Percentiles rank a stretch among this genome's conserved stretches.
phyloP scores from a whole-genome alignment of 1,284 basidiomycete species.

The Ceraceosorus guamensis region DNA sequence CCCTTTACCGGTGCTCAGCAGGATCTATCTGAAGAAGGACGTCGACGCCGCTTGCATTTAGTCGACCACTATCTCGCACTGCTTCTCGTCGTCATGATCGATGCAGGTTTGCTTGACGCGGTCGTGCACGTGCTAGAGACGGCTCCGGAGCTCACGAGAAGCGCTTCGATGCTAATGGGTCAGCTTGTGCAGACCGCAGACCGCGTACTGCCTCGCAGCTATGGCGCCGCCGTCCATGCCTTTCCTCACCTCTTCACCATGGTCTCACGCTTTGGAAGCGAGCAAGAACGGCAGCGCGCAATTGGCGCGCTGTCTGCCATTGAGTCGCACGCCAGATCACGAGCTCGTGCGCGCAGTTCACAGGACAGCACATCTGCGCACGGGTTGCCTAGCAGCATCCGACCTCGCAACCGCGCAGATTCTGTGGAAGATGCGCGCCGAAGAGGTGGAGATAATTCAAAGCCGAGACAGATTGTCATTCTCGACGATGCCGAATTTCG shows the following conservation, averaged over 20 bases:
- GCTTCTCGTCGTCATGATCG: constrained; percentile 75
- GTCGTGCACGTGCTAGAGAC: constrained; percentile 38
- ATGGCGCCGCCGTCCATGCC: constrained; percentile 74
- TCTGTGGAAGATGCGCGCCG: constrained; percentile 78
- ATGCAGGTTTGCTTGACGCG: constrained; percentile 62
- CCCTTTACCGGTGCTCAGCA: not conserved
- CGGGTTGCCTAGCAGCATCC: constrained; percentile 13
- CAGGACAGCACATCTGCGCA: not conserved
- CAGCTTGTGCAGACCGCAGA: constrained; percentile 84
- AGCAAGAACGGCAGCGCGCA: constrained; percentile 64
- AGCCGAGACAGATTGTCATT: constrained; percentile 78
- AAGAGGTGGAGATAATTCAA: constrained; percentile 79
- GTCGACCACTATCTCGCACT: constrained; percentile 90
- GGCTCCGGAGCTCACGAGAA: constrained; percentile 16
- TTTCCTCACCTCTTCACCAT: constrained; percentile 78
- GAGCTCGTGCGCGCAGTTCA: not conserved
- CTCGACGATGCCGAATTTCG: constrained; percentile 45
- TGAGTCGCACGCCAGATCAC: constrained; percentile 65
- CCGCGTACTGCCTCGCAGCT: constrained; percentile 71
- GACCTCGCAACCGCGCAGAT: constrained; percentile 59
- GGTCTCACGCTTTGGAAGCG: constrained; percentile 60
- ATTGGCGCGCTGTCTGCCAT: constrained; percentile 78
- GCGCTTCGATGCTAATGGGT: constrained; percentile 82
- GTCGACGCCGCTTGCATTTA: constrained; percentile 47
- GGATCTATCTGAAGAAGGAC: not conserved